Evolutionary conservation across 2,329 filamentous ascomycete species (phyloP), one percentile per base, ranked within the genome.

Genomic region (Herpotrichia juniperi): DNA sequence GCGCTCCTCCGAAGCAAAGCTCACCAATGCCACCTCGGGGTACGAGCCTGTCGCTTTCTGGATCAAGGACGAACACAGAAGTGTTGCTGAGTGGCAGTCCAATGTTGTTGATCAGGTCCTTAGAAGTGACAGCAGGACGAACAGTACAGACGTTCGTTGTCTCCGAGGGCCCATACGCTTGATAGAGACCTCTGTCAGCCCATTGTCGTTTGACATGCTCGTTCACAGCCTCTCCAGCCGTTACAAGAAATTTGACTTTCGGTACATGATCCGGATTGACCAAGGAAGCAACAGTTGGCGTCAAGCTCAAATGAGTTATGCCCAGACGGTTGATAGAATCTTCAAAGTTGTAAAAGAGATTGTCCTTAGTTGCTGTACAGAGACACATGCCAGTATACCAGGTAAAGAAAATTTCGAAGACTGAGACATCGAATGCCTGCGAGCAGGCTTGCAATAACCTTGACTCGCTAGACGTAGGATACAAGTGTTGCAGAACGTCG

Each of bases 351-450:
- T 79, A 80, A 62, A 93, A 91, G 0, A 96, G 74, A 1, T 84
- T 81, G 61, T 94, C 89, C 59, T 93, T 92, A 0, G 79, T 83
- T 0, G 86, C 88, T 1, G 89, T 84, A 66, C 90, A 96, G 11
- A 96, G 78, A 54, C 87, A 89, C 78, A 93, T 90, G 3, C 91
- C 91, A 28, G 81, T 81, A 42, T 83, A 83, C 88, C 91, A 96
- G 0, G 91, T 80, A 62, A 91, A 96, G 69, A 96, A 93, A 12
- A 96, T 93, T 64, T 96, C 92, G 67, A 96, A 96, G 0, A 96
- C 89, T 0, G 91, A 96, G 1, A 96, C 82, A 65, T 96, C 90
- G 66, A 96, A 96, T 0, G 88, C 88, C 65, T 92, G 89, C 0
- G 90, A 93, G 65, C 89, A 96, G 2, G 89, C 85, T 71, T 96